Evolutionary conservation across 139 green algal genomes (phyloP), one percentile per base, ranked within the genome.

Genomic region (Edaphochlamys debaryana): DNA sequence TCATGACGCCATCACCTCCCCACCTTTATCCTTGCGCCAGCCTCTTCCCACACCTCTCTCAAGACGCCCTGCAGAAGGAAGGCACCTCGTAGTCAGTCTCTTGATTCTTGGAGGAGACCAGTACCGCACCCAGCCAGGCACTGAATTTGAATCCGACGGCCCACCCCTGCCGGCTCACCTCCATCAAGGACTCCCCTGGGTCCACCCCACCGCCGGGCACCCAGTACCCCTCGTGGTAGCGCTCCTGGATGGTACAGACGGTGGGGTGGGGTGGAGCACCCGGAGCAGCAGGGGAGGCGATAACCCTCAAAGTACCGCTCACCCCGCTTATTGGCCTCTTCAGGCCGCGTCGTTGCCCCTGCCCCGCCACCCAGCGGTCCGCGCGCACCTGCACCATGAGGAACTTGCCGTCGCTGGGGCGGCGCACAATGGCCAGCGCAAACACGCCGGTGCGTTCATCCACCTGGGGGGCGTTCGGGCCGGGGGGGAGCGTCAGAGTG

Each of bases 131-230:
- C 29, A 38, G 60, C 60, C 27, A 7, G 9, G 7, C 17, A 7
- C 60, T 67, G 60, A 11, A 67, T 84, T 54, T 54, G 45, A 9
- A 9, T 13, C 45, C 45, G 11, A 22, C 45, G 45, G 45, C 45
- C 11, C 9, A 22, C 45, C 13, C 87, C 27, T 82, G 48, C 19
- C 79, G 6, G 20, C 67, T 83, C 4, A 48, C 87, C 22, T 70
- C 37, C 15, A n/a, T 25, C 58, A 91, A 23, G 52, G 52, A 86
- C 63, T 91, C 87, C 3, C 87, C 87, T 8, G 50, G 38, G 62
- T 91, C 79, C 67, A 88, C 87, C 3, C 87, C 87, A 11, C 87
- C 87, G 3, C 87, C 87, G 25, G 87, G 87, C 48, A 91, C 15
- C 87, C 87, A 91, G 34, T 81, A 88, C 11, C 87, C 87, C 45